These are phyloP conservation scores for Yarrowia hollandica DNA, from an alignment of 805 yeast genomes.

Conservation along the genomic window DNA sequence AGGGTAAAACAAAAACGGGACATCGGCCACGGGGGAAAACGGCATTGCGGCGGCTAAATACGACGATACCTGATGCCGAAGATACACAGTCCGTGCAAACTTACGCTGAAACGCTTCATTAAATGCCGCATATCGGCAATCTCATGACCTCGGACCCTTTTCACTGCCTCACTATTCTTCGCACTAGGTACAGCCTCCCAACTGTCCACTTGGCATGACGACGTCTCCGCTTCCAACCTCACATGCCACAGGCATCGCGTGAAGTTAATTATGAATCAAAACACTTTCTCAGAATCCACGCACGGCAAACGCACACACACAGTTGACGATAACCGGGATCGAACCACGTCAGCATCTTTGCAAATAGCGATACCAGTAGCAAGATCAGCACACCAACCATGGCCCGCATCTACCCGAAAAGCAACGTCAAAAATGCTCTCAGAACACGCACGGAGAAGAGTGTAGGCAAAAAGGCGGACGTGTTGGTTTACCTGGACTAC, in stretches of 20 bases:
- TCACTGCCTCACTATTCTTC: too few relatives aligned
- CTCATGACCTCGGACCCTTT: too few relatives aligned
- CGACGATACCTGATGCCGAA: too few relatives aligned
- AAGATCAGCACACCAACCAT: constrained; percentile 4
- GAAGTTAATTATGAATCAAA: neutral
- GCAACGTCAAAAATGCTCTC: constrained; percentile 30
- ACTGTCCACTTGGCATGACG: neutral
- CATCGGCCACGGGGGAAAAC: too few relatives aligned
- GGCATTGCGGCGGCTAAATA: too few relatives aligned
- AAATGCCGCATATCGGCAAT: too few relatives aligned
- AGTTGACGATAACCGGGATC: too few relatives aligned
- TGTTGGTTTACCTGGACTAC: constrained; percentile 34
- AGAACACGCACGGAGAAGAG: constrained; percentile 4
- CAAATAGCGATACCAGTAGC: neutral
- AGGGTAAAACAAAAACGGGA: too few relatives aligned
- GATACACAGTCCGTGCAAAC: too few relatives aligned
- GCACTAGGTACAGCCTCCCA: neutral
- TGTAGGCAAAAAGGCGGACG: constrained; percentile 31
- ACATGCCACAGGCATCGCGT: neutral
- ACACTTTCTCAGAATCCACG: too few relatives aligned
- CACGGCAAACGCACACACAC: too few relatives aligned
- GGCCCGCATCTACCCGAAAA: constrained; percentile 34
- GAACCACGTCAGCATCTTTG: too few relatives aligned
- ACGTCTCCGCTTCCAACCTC: neutral
- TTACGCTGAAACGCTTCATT: neutral